phyloP scores from a whole-genome alignment of 2,329 filamentous ascomycete genomes.

The Lachnellula occidentalis region DNA sequence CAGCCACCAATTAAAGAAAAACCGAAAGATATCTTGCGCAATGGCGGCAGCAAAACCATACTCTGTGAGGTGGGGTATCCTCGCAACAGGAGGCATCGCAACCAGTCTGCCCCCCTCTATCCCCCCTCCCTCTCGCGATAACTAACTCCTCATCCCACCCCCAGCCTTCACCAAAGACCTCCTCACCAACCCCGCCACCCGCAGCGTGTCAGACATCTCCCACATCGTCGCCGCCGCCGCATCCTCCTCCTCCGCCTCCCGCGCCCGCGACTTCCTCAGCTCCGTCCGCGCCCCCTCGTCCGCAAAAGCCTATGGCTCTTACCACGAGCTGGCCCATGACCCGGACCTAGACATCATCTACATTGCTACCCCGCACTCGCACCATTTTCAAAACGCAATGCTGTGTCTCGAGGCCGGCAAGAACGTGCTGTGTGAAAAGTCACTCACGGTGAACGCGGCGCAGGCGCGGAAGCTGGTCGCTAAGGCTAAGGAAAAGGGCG shows the following conservation, averaged over 20 bases:
- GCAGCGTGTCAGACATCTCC: slow-evolving; percentile 53
- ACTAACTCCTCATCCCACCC: not conserved
- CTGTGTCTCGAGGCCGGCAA: slow-evolving; percentile 61
- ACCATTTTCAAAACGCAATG: slow-evolving; percentile 67
- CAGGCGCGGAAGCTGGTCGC: slow-evolving; percentile 56
- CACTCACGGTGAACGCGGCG: slow-evolving; percentile 63
- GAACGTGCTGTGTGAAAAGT: slow-evolving; percentile 66
- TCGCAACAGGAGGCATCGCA: slow-evolving; percentile 35
- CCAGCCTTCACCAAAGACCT: slow-evolving; percentile 57
- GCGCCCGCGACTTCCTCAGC: slow-evolving; percentile 57
- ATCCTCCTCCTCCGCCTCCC: slow-evolving; percentile 54
- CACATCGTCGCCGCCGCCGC: slow-evolving; percentile 60
- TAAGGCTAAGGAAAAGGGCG: slow-evolving; percentile 53
- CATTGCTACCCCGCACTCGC: slow-evolving; percentile 66
- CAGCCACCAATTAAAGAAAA: not conserved
- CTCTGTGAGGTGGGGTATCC: slow-evolving; percentile 31
- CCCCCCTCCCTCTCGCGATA: not conserved
- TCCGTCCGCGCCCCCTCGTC: slow-evolving; percentile 48
- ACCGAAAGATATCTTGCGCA: not conserved
- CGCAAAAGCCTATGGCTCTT: slow-evolving; percentile 61
- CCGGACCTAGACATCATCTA: slow-evolving; percentile 64
- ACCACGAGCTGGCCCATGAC: slow-evolving; percentile 60
- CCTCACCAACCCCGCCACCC: slow-evolving; percentile 53
- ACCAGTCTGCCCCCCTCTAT: slow-evolving; percentile 21
- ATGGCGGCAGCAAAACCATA: slow-evolving; percentile 27